Evolutionary conservation across 2,329 filamentous ascomycete species (phyloP).

Genomic region (Fulvia fulva): DNA sequence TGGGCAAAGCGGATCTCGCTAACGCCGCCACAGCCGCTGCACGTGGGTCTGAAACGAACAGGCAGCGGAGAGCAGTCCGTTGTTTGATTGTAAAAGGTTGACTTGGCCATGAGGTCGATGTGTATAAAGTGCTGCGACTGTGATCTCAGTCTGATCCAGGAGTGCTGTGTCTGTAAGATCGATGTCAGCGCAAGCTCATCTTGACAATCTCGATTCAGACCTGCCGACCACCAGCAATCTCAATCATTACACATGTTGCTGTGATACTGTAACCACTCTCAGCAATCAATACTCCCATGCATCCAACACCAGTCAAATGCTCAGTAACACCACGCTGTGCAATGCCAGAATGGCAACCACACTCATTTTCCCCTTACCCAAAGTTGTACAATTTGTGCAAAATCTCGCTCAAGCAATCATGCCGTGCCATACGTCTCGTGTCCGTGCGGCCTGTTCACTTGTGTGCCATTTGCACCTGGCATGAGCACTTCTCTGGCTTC

Average conservation of each 20-base stretch:
- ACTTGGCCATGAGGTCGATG: neutral
- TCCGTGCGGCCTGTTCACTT: slow-evolving; percentile 27
- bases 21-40: slow-evolving; percentile 1
- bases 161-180: neutral
- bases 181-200: neutral
- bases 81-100: neutral
- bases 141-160: too few species aligned
- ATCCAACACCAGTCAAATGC: neutral
- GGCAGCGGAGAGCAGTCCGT: neutral
- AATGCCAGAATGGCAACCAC: neutral
- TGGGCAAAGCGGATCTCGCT: neutral
- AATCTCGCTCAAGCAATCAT: slow-evolving; percentile 3
- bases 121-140: neutral
- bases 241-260: neutral
- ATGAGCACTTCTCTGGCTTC: slow-evolving; percentile 38
- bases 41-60: neutral
- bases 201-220: neutral
- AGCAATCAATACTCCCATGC: neutral
- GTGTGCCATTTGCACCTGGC: slow-evolving; percentile 30
- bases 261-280: neutral
- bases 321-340: neutral
- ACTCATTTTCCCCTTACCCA: neutral
- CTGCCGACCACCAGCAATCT: neutral
- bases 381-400: neutral
- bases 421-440: slow-evolving; percentile 30